Evolutionary conservation across 345 rosid species (phyloP), one percentile per base, ranked within the genome.

Genomic region (Eutrema yunnanense): DNA sequence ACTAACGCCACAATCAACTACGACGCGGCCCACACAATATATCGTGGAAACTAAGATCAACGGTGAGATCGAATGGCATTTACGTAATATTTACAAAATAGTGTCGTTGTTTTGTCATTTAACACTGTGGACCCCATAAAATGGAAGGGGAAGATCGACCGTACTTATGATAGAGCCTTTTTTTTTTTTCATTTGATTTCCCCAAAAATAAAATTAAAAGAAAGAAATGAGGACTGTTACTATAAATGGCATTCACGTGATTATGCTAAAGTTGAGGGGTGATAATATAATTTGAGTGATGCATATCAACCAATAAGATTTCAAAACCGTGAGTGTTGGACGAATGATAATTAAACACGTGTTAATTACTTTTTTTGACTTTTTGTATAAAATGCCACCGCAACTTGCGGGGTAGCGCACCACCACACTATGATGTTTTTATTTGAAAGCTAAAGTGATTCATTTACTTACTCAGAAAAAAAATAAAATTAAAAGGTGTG

Each of bases 331-430:
- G 14, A 19, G 72, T 30, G 41, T 47, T 64, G 7, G 12, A 40
- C 71, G 14, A 70, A 76, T 76, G 4, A 7, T 0, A 3, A 46
- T 0, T 2, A 2, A 8, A 56, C 75, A 64, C 67, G 80, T 76
- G 75, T 40, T 8, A 19, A 0, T 3, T 4, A 19, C 29, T 32
- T 75, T 65, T 61, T 54, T 68, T 46, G 51, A 62, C 75, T 70
- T 19, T 16, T 61, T 10, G 10, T 16, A 30, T 8, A 61, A 29
- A 40, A 36, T 44, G 72, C 57, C 65, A 69, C 71, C 75, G 71
- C 75, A 62, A 62, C 61, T 69, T 69, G 75, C 67, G 80, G 75
- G 71, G 80, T 70, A 70, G 44, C 62, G 74, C 75, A 75, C 53
- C 75, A 75, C 53, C 46, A 68, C 73, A 75, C 70, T 68, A 62